phyloP scores from a whole-genome alignment of 2,329 filamentous ascomycete genomes.

The Clonostachys rhizophaga region DNA sequence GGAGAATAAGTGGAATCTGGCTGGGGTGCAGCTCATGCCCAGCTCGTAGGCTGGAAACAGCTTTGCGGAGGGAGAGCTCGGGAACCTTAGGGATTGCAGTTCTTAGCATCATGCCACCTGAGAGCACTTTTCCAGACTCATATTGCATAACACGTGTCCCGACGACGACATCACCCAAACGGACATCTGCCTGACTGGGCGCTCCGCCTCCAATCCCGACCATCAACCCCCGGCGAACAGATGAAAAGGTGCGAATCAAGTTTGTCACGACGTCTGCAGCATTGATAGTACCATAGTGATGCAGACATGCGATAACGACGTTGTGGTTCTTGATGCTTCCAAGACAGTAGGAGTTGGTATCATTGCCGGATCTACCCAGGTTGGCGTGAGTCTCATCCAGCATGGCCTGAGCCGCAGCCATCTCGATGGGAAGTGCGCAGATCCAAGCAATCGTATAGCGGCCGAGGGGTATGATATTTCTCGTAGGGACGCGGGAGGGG shows the following conservation, averaged over 20 bases:
- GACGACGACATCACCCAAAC: slow-evolving; percentile 13
- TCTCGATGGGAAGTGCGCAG: slow-evolving; percentile 12
- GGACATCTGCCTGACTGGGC: slow-evolving; percentile 8
- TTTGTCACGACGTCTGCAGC: slow-evolving; percentile 7
- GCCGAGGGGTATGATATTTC: background rate
- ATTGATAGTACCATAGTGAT: slow-evolving; percentile 7
- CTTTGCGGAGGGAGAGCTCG: slow-evolving; percentile 4
- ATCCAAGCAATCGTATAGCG: slow-evolving; percentile 16
- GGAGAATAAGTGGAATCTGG: background rate
- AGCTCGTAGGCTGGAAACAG: background rate
- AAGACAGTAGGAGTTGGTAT: slow-evolving; percentile 16
- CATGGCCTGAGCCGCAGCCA: slow-evolving; percentile 12
- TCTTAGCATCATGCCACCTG: background rate
- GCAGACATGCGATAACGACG: slow-evolving; percentile 15
- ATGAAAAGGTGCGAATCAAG: slow-evolving; percentile 7
- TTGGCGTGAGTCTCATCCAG: slow-evolving; percentile 13
- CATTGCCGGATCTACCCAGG: slow-evolving; percentile 5
- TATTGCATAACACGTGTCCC: slow-evolving; percentile 12
- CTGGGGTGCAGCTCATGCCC: background rate
- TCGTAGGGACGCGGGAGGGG: background rate
- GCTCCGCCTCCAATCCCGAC: slow-evolving; percentile 19
- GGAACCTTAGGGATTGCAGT: background rate
- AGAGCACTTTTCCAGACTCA: slow-evolving; percentile 9
- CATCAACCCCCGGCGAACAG: slow-evolving; percentile 7
- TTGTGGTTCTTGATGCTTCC: slow-evolving; percentile 15